Percentiles rank a stretch among this genome's conserved stretches.
Evolutionary conservation across 2,329 filamentous ascomycete species (phyloP).

Genomic region (Fusarium sp.): DNA sequence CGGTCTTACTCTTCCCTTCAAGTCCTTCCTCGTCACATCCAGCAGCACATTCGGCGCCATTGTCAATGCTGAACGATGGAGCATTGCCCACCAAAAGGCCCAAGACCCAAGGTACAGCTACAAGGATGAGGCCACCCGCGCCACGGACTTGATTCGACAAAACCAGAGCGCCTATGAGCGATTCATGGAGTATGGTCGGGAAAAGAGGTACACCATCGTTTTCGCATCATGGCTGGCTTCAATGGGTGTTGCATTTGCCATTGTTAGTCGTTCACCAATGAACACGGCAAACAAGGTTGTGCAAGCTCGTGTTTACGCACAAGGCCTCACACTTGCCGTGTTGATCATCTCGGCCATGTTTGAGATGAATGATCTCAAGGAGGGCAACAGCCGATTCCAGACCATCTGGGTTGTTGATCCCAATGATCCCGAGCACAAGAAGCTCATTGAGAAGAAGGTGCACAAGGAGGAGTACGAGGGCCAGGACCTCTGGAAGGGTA

Average conservation of each 20-base stretch:
- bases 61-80: conserved; percentile 81
- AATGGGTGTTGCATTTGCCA: conserved; percentile 77
- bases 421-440: conserved; percentile 82
- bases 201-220: conserved; percentile 88
- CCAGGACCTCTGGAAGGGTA: conserved; percentile 92
- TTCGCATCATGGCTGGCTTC: conserved; percentile 83
- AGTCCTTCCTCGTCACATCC: conserved; percentile 87
- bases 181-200: conserved; percentile 76
- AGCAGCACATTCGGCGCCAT: conserved; percentile 86
- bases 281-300: neutral
- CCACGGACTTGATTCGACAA: conserved; percentile 63
- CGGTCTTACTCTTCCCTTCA: conserved; percentile 73
- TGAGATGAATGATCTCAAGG: conserved; percentile 80
- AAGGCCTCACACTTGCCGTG: conserved; percentile 86
- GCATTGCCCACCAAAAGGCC: conserved; percentile 71
- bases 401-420: conserved; percentile 84
- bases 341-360: conserved; percentile 83
- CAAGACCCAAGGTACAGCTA: conserved; percentile 75
- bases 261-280: conserved; percentile 65
- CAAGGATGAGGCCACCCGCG: conserved; percentile 47
- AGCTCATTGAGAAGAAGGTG: conserved; percentile 82
- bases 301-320: conserved; percentile 60
- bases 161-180: conserved; percentile 68
- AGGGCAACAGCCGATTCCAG: conserved; percentile 82
- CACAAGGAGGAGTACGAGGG: conserved; percentile 88